Evolutionary conservation across 306 rosid genomes (phyloP).

Genomic region (Luffa acutangula): DNA sequence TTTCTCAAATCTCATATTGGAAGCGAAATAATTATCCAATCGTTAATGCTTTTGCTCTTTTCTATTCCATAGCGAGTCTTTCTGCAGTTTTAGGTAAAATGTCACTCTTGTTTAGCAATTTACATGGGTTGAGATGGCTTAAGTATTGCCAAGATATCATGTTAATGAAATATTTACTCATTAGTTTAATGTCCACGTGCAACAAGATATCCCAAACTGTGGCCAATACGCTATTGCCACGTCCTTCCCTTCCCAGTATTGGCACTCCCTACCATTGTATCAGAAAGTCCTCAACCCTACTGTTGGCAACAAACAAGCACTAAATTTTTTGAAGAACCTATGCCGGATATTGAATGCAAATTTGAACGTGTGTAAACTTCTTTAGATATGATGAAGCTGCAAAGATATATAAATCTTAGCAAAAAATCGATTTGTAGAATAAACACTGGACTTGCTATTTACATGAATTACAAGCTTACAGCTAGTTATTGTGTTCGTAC

Average conservation of each 20-base stretch:
- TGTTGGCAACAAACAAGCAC: background rate
- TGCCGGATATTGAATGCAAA: background rate
- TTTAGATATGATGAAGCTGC: background rate
- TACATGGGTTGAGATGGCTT: background rate
- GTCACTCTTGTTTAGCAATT: background rate
- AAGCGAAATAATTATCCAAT: background rate
- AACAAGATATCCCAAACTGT: background rate
- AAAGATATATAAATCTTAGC: background rate
- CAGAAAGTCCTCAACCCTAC: background rate
- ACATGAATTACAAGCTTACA: background rate
- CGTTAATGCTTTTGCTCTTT: background rate
- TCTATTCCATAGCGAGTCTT: background rate
- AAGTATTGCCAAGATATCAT: background rate
- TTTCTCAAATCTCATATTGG: background rate
- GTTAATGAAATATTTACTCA: background rate
- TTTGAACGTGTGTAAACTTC: background rate
- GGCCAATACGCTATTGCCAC: background rate
- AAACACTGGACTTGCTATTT: background rate
- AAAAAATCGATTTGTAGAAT: background rate
- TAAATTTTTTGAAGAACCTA: background rate
- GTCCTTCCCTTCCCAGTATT: no score
- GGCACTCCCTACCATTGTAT: background rate
- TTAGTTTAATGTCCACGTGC: background rate
- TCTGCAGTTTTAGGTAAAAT: background rate
- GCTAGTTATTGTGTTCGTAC: background rate